Percentiles rank a stretch among this genome's conserved stretches.
These are phyloP conservation scores for Boletus sp. DNA, from an alignment of 768 basidiomycete genomes.

Conservation along the genomic window DNA sequence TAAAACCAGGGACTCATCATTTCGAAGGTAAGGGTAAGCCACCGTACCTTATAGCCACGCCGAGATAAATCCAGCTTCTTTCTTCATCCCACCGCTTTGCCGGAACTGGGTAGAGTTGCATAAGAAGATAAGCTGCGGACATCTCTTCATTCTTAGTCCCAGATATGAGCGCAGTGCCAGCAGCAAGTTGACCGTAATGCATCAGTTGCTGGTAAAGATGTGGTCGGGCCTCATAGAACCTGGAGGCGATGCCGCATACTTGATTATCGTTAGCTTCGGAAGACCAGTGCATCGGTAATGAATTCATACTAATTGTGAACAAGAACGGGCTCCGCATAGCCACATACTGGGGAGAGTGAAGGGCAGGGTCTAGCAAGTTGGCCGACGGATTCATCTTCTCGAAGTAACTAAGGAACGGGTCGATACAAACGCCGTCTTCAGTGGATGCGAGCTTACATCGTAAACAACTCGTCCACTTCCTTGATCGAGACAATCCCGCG, in stretches of 20 bases:
- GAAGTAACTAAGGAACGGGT: slow-evolving; percentile 52
- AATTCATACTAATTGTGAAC: slow-evolving; percentile 79
- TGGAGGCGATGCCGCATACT: slow-evolving; percentile 88
- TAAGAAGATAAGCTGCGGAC: slow-evolving; percentile 76
- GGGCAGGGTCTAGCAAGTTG: slow-evolving; percentile 72
- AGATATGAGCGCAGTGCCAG: slow-evolving; percentile 70
- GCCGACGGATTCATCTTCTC: slow-evolving; percentile 76
- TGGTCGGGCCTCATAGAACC: slow-evolving; percentile 70
- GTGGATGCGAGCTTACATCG: slow-evolving; percentile 46
- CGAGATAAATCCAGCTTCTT: slow-evolving; percentile 85
- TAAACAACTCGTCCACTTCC: slow-evolving; percentile 71
- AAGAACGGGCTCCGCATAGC: slow-evolving; percentile 85
- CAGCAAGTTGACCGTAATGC: slow-evolving; percentile 73
- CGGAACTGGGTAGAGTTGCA: slow-evolving; percentile 75
- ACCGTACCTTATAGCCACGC: slow-evolving; percentile 76
- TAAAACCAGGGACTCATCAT: not conserved
- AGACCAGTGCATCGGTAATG: not conserved
- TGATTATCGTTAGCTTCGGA: slow-evolving; percentile 9
- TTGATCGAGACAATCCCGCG: slow-evolving; percentile 57
- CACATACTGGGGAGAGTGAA: slow-evolving; percentile 81
- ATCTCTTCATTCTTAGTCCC: slow-evolving; percentile 83
- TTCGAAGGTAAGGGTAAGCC: not conserved
- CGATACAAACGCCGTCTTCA: not conserved
- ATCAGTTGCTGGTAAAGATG: slow-evolving; percentile 68
- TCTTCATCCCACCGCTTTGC: slow-evolving; percentile 85